Conservation (phyloP, 1,139 yeast species). For the Yamadazyma blattariae region DNA sequence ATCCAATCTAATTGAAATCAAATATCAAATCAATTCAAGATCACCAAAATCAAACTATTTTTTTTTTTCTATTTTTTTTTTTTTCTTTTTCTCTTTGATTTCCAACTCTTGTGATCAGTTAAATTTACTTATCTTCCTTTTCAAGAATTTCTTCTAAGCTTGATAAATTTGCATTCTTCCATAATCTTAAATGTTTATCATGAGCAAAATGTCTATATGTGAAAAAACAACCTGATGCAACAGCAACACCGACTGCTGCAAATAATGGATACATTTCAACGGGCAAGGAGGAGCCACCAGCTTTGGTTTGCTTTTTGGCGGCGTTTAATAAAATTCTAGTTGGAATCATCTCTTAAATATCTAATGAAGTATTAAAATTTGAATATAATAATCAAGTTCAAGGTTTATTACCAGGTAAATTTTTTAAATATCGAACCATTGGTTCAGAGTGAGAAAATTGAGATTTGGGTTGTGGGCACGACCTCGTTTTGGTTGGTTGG, state of each 20-base stretch:
- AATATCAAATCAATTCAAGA: too few species aligned
- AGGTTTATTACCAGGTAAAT: not conserved
- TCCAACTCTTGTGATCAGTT: too few species aligned
- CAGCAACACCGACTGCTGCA: conserved; percentile 60
- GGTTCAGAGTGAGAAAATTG: conserved; percentile 1
- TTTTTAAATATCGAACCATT: conserved; percentile 7
- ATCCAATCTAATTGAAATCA: too few species aligned
- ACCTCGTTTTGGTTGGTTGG: conserved; percentile 5
- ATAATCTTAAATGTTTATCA: conserved; percentile 66
- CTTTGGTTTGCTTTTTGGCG: conserved; percentile 26
- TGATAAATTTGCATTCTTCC: conserved; percentile 63
- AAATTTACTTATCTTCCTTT: conserved; percentile 44
- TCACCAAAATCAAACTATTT: too few species aligned
- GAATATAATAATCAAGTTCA: not conserved
- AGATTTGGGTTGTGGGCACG: not conserved
- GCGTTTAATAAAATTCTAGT: conserved; percentile 52
- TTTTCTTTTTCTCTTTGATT: too few species aligned
- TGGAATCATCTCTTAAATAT: conserved; percentile 66
- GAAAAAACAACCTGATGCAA: conserved; percentile 64
- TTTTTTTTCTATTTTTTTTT: too few species aligned
- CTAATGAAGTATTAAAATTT: not conserved
- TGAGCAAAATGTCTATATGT: conserved; percentile 68
- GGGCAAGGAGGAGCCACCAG: conserved; percentile 45
- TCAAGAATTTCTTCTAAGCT: conserved; percentile 58
- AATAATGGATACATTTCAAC: conserved; percentile 77